Conservation (phyloP, 75 land plant genomes). For the Larix kaempferi region DNA sequence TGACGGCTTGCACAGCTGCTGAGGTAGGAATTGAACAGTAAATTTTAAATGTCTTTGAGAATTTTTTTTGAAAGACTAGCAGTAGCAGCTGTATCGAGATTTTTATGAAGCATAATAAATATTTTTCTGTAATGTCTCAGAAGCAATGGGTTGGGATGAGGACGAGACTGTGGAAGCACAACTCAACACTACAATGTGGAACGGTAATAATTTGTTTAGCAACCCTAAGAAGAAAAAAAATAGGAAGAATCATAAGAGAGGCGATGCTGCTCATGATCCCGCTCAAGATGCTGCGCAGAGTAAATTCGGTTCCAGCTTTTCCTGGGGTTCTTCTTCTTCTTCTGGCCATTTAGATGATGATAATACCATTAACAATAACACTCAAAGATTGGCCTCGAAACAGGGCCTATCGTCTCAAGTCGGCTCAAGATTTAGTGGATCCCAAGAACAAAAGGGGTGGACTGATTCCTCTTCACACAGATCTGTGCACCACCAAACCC, state of each 20-base stretch:
- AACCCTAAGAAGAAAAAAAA: not conserved
- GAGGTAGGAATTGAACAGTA: too few relatives aligned
- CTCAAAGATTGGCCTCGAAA: not conserved
- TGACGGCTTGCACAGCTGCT: not conserved
- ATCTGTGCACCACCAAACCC: not conserved
- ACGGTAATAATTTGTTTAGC: not conserved
- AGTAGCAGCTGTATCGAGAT: not conserved
- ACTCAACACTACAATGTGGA: not conserved
- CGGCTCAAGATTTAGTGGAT: not conserved
- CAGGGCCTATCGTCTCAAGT: not conserved
- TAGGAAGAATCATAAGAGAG: not conserved
- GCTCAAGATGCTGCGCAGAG: conserved; percentile 8
- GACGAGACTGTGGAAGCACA: not conserved
- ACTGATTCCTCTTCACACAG: not conserved
- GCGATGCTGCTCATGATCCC: not conserved
- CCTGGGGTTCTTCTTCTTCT: not conserved
- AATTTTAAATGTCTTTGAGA: not conserved
- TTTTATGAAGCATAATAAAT: not conserved
- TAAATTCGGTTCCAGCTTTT: not conserved
- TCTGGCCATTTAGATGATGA: not conserved
- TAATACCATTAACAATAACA: not conserved
- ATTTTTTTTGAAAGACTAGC: not conserved
- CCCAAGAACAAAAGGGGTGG: not conserved
- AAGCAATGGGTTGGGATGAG: conserved; percentile 5
- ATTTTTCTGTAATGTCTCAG: conserved; percentile 3